A percentile compares a stretch with the other conserved stretches of the same genome.
Conservation (phyloP, 306 rosid genomes). For the Gynostemma pentaphyllum region DNA sequence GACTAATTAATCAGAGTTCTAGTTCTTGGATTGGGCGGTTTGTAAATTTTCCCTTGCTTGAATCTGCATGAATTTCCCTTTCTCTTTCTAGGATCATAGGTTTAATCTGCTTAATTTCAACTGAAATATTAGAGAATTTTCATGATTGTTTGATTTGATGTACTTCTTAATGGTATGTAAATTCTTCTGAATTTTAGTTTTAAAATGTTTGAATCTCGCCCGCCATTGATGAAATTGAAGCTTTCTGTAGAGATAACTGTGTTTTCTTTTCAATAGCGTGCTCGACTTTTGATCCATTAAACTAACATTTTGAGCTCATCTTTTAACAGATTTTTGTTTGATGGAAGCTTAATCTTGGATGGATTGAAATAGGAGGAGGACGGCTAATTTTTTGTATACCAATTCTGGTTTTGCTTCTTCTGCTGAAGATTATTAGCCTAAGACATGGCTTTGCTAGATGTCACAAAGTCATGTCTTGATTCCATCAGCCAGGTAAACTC, state of each 20-base stretch:
- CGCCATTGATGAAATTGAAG: not conserved
- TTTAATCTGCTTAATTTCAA: not conserved
- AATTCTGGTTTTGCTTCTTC: not conserved
- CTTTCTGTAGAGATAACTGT: not conserved
- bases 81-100: not conserved
- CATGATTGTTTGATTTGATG: not conserved
- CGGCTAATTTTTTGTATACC: not conserved
- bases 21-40: not conserved
- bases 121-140: not conserved
- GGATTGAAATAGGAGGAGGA: not conserved
- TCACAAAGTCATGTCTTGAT: constrained; percentile 58
- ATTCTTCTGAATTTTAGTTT: not conserved
- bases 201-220: not conserved
- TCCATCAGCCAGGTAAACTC: constrained; percentile 51
- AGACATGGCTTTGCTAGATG: constrained; percentile 60
- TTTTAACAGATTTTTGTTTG: not conserved
- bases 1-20: too few relatives aligned
- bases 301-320: not conserved
- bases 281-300: not conserved
- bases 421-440: not conserved
- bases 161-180: not conserved
- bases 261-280: not conserved
- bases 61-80: not conserved
- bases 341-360: not conserved
- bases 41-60: not conserved